phyloP scores from a whole-genome alignment of 257 asterid genomes.

The Perilla frutescens region DNA sequence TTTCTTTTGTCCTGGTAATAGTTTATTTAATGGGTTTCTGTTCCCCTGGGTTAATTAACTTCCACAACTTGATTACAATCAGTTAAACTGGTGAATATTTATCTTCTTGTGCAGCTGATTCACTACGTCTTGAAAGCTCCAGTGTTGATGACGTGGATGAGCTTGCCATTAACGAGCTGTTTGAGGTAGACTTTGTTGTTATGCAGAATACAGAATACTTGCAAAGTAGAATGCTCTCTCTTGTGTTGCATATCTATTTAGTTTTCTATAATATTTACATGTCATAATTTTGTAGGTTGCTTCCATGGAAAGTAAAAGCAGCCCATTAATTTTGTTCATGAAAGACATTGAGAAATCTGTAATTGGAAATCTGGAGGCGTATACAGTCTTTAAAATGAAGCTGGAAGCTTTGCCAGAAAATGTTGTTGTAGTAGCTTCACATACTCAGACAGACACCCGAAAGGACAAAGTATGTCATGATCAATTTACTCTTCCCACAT shows the following conservation, averaged over 20 bases:
- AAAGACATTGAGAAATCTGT: conserved; percentile 84
- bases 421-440: conserved; percentile 79
- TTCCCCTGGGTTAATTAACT: conserved; percentile 10
- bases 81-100: conserved; percentile 17
- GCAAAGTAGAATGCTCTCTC: conserved; percentile 7
- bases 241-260: conserved; percentile 11
- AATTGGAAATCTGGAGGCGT: conserved; percentile 68
- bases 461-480: conserved; percentile 75
- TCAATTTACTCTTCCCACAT: conserved; percentile 9
- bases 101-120: conserved; percentile 64
- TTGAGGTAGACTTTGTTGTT: conserved; percentile 59
- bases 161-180: conserved; percentile 74
- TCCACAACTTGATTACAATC: neutral
- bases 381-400: conserved; percentile 60
- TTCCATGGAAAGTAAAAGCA: conserved; percentile 61
- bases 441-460: conserved; percentile 73
- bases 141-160: conserved; percentile 60
- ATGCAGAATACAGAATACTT: conserved; percentile 10
- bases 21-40: conserved; percentile 23
- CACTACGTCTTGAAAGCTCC: conserved; percentile 70
- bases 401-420: conserved; percentile 76
- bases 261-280: conserved; percentile 12
- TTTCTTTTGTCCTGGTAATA: conserved; percentile 82
- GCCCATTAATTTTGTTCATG: conserved; percentile 70
- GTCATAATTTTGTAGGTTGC: conserved; percentile 59